Evolutionary conservation across 176 grass and related monocot species (phyloP), one percentile per base, ranked within the genome.

Genomic region (Lolium multiflorum): DNA sequence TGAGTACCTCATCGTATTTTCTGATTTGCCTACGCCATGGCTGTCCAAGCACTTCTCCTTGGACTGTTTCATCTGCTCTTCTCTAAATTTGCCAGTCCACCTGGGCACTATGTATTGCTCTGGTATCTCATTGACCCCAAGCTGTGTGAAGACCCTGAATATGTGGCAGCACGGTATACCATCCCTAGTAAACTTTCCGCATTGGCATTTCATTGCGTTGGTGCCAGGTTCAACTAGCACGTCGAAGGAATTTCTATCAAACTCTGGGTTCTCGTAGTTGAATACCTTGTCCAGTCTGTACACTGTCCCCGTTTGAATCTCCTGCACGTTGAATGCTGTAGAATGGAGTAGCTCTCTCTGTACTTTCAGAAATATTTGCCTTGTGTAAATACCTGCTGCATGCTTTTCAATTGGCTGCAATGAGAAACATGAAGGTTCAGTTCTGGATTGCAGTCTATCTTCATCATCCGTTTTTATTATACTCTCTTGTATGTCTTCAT

Each of bases 91-190:
- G 31, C 35, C 65, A 11, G 74, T 81, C 89, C 89, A 91, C 64
- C 85, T 76, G 56, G 86, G 78, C 4, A 88, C 21, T 63, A 84
- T 61, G 46, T 87, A 91, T 16, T 68, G 72, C 16, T 12, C 26
- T 20, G 89, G 74, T 48, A 91, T 56, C 63, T 38, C 35, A 64
- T 41, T 70, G 26, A 91, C 63, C 43, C 81, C 75, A 64, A 83
- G 65, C 21, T 79, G 62, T 8, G 77, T 70, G 62, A 91, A 81
- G n/a, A 88, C 43, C 74, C 77, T 91, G 13, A 91, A 78, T 43
- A 82, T 64, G 78, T 91, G 89, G 28, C 68, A 66, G 51, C 81
- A 91, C 22, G 69, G 38, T 57, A 91, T 63, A 25, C 89, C 85
- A 43, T 54, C 74, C 77, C 62, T 80, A n/a, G 62, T 70, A 21